Evolutionary conservation across 1,284 basidiomycete genomes (phyloP).

Genomic region (Omphalotus olearius): DNA sequence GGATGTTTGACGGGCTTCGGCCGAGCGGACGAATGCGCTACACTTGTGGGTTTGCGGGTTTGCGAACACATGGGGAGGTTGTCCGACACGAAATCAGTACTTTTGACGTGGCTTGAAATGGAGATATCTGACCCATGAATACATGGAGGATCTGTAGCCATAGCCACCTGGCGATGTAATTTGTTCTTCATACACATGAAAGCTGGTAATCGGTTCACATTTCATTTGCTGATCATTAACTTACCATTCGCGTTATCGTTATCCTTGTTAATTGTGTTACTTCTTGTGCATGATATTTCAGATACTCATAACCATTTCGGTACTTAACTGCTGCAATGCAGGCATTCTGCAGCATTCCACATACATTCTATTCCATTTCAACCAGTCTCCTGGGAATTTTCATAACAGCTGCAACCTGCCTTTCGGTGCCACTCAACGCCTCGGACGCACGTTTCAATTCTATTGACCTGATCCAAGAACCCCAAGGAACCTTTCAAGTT

Average conservation of each 20-base stretch:
- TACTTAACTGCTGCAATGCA: no score
- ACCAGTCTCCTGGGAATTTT: no score
- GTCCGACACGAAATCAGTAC: slow-evolving; percentile 22
- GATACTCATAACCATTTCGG: no score
- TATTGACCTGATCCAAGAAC: no score
- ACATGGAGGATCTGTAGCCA: no score
- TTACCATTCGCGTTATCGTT: neutral
- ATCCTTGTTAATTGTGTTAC: neutral
- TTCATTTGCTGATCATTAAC: neutral
- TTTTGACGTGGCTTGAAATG: slow-evolving; percentile 12
- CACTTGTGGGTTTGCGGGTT: slow-evolving; percentile 51
- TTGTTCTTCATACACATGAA: neutral
- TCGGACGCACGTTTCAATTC: no score
- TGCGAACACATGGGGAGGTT: slow-evolving; percentile 39
- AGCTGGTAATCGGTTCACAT: neutral
- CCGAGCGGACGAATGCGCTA: slow-evolving; percentile 68
- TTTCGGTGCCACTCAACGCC: no score
- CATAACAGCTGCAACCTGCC: no score
- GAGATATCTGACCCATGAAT: slow-evolving; percentile 10
- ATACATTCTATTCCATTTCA: no score
- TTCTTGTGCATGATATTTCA: neutral
- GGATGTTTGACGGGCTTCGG: slow-evolving; percentile 70
- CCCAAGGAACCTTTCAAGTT: no score
- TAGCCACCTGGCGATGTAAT: neutral
- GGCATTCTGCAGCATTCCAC: no score